Conservation (phyloP, 2,329 filamentous ascomycete genomes). For the Paraphoma chrysanthemicola region DNA sequence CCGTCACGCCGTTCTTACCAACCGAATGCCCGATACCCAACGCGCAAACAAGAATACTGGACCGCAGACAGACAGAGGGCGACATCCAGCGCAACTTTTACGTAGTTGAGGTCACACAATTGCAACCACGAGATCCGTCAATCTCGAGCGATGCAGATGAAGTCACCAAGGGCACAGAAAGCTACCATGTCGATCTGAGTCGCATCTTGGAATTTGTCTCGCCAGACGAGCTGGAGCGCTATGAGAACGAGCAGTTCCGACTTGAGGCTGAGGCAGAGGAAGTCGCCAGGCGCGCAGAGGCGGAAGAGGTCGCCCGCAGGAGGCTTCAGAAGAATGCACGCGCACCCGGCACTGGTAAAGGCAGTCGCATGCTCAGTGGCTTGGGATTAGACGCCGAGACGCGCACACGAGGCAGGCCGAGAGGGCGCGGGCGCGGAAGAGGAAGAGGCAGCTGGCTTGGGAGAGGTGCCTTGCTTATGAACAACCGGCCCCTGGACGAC, state of each 20-base stretch:
- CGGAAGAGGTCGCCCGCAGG: conserved; percentile 23
- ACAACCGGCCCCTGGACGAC: conserved; percentile 2
- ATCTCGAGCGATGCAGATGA: conserved; percentile 2
- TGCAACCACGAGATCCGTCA: background rate
- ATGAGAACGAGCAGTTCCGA: conserved; percentile 40
- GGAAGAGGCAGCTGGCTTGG: conserved; percentile 22
- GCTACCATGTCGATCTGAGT: conserved; percentile 33
- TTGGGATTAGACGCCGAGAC: conserved; percentile 11
- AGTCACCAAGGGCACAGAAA: conserved; percentile 11
- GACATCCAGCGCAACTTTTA: conserved; percentile 33
- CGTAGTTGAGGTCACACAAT: conserved; percentile 25
- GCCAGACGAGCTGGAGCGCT: conserved; percentile 38
- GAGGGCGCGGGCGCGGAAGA: conserved; percentile 21
- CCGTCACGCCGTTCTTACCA: conserved; percentile 31
- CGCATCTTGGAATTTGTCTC: conserved; percentile 40
- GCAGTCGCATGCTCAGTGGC: conserved; percentile 15
- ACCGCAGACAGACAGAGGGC: conserved; percentile 36
- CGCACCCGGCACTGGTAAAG: conserved; percentile 9
- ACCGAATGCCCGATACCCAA: conserved; percentile 36
- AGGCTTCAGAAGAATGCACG: conserved; percentile 35
- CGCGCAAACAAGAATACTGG: conserved; percentile 35
- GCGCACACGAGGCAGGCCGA: conserved; percentile 10
- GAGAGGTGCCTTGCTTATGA: conserved; percentile 1
- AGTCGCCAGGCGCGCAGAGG: conserved; percentile 22
- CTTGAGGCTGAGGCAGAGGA: conserved; percentile 37